Evolutionary conservation across 1,284 basidiomycete genomes (phyloP), one percentile per base, ranked within the genome.

Genomic region (Leccinum cinnamomeum): DNA sequence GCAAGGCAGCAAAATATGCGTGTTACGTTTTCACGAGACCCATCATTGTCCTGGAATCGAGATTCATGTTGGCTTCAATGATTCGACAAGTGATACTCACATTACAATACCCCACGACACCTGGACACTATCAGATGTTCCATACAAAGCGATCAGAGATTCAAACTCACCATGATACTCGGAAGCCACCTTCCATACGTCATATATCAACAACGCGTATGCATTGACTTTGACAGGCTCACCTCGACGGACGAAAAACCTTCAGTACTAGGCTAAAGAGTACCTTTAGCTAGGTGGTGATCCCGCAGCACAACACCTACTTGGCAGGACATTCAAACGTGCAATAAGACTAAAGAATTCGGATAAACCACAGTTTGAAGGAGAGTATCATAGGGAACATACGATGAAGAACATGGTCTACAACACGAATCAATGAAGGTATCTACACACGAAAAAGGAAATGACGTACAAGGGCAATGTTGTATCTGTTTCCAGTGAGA

Each of bases 331-430:
- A 76, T 68, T 79, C 60, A 69, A 67, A 50, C 57, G 65, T 3
- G 61, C 64, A 67, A 63, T 76, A 70, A 6, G 67, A 62, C 71
- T 69, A 51, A 25, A 4, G 14, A 61, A 28, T 23, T 4, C 2
- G 18, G 28, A 25, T 35, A n/a, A 35, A 59, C 12, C 5, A 54
- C 28, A 12, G 20, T 35, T 7, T 14, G 10, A 54, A 28, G 25
- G 0, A 10, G 11, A 23, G 18, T 8, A 50, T 5, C 1, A 41
- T 10, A n/a, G 53, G 3, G 39, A 25, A n/a, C 84, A 57, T 69
- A 89, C 88, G 53, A 90, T 82, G 71, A 88, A 89, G 70, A 82
- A 90, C 83, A 87, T 84, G 0, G 87, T 89, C 87, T 90, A 28
- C 12, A 30, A 35, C 3, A 25, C 6, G 20, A 8, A 33, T 69